Evolutionary conservation across 2,329 filamentous ascomycete species (phyloP).

Genomic region (Graphilbum fragrans): DNA sequence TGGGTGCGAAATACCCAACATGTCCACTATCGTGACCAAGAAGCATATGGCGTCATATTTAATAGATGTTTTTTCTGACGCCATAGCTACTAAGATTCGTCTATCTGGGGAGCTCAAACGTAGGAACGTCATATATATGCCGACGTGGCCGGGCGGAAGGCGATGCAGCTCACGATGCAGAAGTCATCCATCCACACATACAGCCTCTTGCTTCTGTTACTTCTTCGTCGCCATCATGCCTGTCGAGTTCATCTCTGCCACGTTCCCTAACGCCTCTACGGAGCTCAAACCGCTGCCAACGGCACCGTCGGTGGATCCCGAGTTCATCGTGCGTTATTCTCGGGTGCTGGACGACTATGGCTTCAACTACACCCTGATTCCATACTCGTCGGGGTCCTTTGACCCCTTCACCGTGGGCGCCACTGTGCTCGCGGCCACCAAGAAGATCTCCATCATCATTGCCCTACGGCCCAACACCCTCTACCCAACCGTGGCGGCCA

Average conservation of each 20-base stretch:
- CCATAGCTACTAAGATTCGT: no score
- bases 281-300: constrained; percentile 40
- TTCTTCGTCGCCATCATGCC: constrained; percentile 24
- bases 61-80: no score
- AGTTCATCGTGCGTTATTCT: constrained; percentile 43
- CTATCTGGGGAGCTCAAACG: no score
- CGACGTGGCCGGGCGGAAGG: no score
- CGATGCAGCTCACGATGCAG: no score
- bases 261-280: constrained; percentile 43
- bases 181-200: no score
- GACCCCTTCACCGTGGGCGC: constrained; percentile 48
- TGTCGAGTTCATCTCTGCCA: constrained; percentile 46
- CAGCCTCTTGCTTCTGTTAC: background rate
- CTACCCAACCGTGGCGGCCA: constrained; percentile 50
- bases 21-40: no score
- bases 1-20: no score
- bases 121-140: no score
- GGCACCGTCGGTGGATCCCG: constrained; percentile 35
- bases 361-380: constrained; percentile 50
- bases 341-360: constrained; percentile 45
- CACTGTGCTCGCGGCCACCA: constrained; percentile 43
- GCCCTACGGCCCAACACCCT: constrained; percentile 49
- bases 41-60: no score
- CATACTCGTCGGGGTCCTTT: constrained; percentile 41
- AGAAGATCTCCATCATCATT: constrained; percentile 48